Evolutionary conservation across 306 rosid species (phyloP).

Genomic region (Pyrus betulifolia): DNA sequence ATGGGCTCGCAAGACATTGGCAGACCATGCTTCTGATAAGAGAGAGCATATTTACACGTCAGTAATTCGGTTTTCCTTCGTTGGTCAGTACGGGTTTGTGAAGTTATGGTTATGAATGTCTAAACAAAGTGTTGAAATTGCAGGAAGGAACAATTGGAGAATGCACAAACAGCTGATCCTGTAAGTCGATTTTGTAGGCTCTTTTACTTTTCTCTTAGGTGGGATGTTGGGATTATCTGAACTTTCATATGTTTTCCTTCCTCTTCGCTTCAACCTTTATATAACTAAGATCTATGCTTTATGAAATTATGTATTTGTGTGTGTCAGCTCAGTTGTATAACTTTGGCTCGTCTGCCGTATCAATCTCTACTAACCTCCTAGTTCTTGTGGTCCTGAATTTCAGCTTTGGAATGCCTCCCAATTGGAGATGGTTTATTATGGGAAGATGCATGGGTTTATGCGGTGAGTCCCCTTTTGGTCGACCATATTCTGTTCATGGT

Average conservation of each 20-base stretch:
- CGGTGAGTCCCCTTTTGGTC: slow-evolving; percentile 39
- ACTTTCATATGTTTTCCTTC: not conserved
- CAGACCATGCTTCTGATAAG: slow-evolving; percentile 73
- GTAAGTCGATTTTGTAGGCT: slow-evolving; percentile 35
- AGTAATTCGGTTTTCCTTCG: slow-evolving; percentile 15
- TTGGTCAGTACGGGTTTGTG: slow-evolving; percentile 1
- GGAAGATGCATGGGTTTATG: slow-evolving; percentile 99
- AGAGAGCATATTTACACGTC: slow-evolving; percentile 71
- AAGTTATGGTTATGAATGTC: slow-evolving; percentile 9
- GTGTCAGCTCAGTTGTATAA: not conserved
- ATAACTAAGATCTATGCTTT: not conserved
- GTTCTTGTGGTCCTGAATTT: not conserved
- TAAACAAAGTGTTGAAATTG: slow-evolving; percentile 2
- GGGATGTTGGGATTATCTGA: not conserved
- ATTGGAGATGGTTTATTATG: slow-evolving; percentile 79
- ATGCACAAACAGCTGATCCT: slow-evolving; percentile 78
- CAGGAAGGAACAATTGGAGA: slow-evolving; percentile 89
- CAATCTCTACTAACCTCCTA: not conserved
- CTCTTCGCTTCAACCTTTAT: not conserved
- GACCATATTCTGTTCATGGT: not conserved
- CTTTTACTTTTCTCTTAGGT: not conserved
- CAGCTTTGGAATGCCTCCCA: slow-evolving; percentile 99
- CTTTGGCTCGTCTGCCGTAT: not conserved
- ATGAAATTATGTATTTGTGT: slow-evolving; percentile 5
- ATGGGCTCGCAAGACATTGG: slow-evolving; percentile 90